Conservation (phyloP, 2,329 filamentous ascomycete genomes). For the Cytospora schulzeri region DNA sequence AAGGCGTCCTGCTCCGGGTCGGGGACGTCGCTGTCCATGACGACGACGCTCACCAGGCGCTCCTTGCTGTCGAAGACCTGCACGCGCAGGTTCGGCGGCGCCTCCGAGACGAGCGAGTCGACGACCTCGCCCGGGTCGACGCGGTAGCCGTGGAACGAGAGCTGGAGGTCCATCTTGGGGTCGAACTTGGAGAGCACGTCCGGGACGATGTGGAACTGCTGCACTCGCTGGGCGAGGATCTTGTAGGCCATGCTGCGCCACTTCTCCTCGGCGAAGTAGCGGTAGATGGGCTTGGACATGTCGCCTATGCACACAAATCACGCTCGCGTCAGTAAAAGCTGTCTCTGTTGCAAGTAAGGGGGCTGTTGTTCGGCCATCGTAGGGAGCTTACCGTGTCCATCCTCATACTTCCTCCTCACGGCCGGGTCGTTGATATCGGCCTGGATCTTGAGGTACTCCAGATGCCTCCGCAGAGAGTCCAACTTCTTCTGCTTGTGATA, state of each 20-base stretch:
- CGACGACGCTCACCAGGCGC: slow-evolving; percentile 79
- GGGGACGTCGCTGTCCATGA: slow-evolving; percentile 90
- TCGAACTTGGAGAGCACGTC: slow-evolving; percentile 83
- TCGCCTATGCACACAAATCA: slow-evolving; percentile 63
- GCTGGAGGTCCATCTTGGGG: slow-evolving; percentile 75
- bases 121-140: slow-evolving; percentile 79
- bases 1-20: slow-evolving; percentile 75
- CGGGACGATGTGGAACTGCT: slow-evolving; percentile 83
- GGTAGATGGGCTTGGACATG: slow-evolving; percentile 96
- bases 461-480: slow-evolving; percentile 67
- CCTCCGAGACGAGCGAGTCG: slow-evolving; percentile 71
- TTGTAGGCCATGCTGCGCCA: slow-evolving; percentile 84
- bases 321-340: slow-evolving; percentile 17
- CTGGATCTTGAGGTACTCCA: slow-evolving; percentile 81
- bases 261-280: slow-evolving; percentile 81
- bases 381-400: slow-evolving; percentile 71
- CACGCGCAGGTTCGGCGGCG: slow-evolving; percentile 73
- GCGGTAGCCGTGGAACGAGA: slow-evolving; percentile 74
- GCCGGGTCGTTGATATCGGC: slow-evolving; percentile 94
- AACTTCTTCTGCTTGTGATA: slow-evolving; percentile 67
- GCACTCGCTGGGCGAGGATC: slow-evolving; percentile 81
- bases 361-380: background rate
- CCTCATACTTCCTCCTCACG: slow-evolving; percentile 92
- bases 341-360: background rate
- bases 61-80: slow-evolving; percentile 83